Evolutionary conservation across 202 grass and related monocot genomes (phyloP), one percentile per base, ranked within the genome.

Genomic region (Schoenoplectus triqueter): DNA sequence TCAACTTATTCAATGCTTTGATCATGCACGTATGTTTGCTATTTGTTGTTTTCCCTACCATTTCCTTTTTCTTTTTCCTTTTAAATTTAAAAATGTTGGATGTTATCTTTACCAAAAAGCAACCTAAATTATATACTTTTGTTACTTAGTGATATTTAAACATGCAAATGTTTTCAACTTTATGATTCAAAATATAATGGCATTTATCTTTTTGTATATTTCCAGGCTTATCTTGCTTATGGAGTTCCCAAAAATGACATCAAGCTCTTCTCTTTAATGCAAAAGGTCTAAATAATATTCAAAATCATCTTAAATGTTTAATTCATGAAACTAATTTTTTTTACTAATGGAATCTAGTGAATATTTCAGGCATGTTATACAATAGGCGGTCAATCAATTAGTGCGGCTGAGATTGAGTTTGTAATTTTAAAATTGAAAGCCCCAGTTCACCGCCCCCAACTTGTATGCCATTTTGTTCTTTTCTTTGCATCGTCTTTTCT

Each of bases 351-450:
- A 48, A 18, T 59, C 52, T 5, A 67, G 73, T 14, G 66, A 72
- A 69, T 78, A 64, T 8, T 87, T 80, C 91, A 99, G 96, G 93
- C 93, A 79, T 96, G 93, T 90, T 99, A 99, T 83, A 94, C 92
- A 73, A 88, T 99, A 20, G 96, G 93, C 69, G 89, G 96, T n/a
- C 96, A 90, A 64, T 99, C 93, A 46, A 82, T 99, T 60, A 99
- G 96, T 86, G 96, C 93, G 90, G 96, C 96, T 17, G 96, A 99
- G 80, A 99, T 99, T 85, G 96, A 99, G 82, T 99, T 89, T 83
- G 93, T 99, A 52, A 94, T 99, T 89, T 86, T 99, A 85, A 99
- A 99, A 85, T 87, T 91, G 93, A 99, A 94, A 75, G 88, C 96
- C 82, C 96, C 93, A 79, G 90, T 88, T 63, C 90, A 96, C 59